Conservation (phyloP, 805 yeast species). For the Candida boidinii region DNA sequence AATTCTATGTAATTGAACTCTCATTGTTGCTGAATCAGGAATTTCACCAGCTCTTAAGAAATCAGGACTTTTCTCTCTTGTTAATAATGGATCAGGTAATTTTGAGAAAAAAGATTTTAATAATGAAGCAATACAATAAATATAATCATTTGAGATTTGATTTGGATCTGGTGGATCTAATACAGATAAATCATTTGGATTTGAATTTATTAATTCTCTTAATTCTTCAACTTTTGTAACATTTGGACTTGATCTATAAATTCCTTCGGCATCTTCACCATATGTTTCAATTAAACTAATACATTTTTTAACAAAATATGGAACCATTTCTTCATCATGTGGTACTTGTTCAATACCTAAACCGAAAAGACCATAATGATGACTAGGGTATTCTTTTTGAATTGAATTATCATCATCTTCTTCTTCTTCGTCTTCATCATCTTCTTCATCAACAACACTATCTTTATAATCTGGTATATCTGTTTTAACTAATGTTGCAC, state of each 20-base stretch:
- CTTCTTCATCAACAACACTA: no score
- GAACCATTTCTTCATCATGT: constrained; percentile 86
- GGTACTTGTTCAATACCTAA: constrained; percentile 74
- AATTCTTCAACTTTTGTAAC: constrained; percentile 65
- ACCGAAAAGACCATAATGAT: no score
- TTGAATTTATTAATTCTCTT: constrained; percentile 60
- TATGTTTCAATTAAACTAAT: constrained; percentile 76
- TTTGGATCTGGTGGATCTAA: constrained; percentile 47
- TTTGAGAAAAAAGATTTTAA: constrained; percentile 76
- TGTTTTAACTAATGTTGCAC: no score
- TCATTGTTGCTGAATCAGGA: constrained; percentile 42
- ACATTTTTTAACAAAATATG: constrained; percentile 82
- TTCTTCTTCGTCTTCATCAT: no score
- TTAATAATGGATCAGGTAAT: constrained; percentile 81
- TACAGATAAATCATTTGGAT: constrained; percentile 54
- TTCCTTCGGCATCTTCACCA: constrained; percentile 83
- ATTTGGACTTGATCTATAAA: constrained; percentile 81
- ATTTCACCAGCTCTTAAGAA: constrained; percentile 69
- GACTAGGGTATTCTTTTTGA: no score
- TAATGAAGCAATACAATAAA: constrained; percentile 81
- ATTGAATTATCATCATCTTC: no score
- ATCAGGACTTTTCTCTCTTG: constrained; percentile 48
- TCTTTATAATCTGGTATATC: no score
- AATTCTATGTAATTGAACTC: constrained; percentile 77
- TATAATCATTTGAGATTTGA: constrained; percentile 65